Evolutionary conservation across 78 protist genomes (phyloP).

Genomic region (Ministeria vibrans): DNA sequence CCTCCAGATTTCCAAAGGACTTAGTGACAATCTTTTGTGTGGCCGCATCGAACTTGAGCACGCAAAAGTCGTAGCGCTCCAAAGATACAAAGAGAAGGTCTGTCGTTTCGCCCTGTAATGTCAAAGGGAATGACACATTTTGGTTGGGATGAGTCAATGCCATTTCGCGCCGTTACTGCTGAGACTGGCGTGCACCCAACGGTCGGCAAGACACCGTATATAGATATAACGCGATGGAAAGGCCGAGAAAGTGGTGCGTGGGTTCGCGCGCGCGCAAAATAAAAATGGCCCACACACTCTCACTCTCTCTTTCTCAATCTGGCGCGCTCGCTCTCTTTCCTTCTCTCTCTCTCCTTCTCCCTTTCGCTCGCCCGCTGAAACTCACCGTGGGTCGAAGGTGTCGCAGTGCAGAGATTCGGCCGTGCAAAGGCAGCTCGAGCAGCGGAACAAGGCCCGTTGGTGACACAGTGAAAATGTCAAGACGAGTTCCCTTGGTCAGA

Average conservation of each 20-base stretch:
- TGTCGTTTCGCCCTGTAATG: too few species aligned
- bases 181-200: too few species aligned
- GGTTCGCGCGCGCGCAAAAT: too few species aligned
- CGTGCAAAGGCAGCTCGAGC: slow-evolving; percentile 58
- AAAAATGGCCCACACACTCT: too few species aligned
- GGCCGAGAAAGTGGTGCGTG: too few species aligned
- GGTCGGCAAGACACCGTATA: too few species aligned
- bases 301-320: too few species aligned
- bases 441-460: slow-evolving; percentile 58
- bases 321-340: too few species aligned
- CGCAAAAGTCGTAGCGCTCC: slow-evolving; percentile 49
- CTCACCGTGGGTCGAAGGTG: slow-evolving; percentile 24
- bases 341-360: slow-evolving; percentile 12
- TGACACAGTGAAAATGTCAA: slow-evolving; percentile 49
- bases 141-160: too few species aligned
- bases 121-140: too few species aligned
- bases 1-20: slow-evolving; percentile 52
- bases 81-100: slow-evolving; percentile 50
- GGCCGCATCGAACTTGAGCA: slow-evolving; percentile 44
- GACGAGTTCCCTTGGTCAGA: slow-evolving; percentile 40
- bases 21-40: slow-evolving; percentile 48
- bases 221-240: too few species aligned
- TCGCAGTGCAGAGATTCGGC: slow-evolving; percentile 44
- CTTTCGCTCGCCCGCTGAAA: not conserved
- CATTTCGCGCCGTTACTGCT: too few species aligned